Conservation (phyloP, 306 rosid species). For the Vicia sativa region DNA sequence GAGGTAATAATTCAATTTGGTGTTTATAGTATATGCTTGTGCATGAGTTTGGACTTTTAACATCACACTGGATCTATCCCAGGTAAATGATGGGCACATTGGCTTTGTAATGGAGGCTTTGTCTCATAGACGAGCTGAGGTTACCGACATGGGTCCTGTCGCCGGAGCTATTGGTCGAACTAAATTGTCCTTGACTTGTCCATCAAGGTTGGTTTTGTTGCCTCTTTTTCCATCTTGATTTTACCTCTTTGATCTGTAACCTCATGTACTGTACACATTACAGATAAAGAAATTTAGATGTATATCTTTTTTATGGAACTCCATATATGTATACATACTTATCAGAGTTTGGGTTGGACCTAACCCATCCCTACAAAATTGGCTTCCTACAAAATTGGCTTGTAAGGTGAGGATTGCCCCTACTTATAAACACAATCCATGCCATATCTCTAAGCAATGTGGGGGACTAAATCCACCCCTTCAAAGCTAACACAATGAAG, state of each 20-base stretch:
- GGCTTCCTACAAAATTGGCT: no score
- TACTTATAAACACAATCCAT: no score
- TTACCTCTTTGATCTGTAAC: constrained; percentile 14
- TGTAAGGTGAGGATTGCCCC: no score
- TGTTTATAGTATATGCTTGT: constrained; percentile 23
- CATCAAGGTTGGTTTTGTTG: constrained; percentile 71
- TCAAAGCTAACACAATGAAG: no score
- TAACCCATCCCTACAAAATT: no score
- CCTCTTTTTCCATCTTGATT: constrained; percentile 22
- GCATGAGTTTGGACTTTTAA: constrained; percentile 30
- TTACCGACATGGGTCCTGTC: constrained; percentile 95
- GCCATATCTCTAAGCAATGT: no score
- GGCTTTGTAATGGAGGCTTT: constrained; percentile 96
- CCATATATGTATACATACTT: background rate
- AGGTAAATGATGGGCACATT: constrained; percentile 95
- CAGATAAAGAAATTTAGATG: background rate
- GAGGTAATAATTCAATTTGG: constrained; percentile 60
- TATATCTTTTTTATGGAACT: constrained; percentile 2
- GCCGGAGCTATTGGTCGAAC: constrained; percentile 85
- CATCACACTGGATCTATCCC: constrained; percentile 32
- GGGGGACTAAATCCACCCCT: no score
- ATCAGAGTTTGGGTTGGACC: no score
- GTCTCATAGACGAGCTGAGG: constrained; percentile 93
- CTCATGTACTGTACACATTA: background rate
- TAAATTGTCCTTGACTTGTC: constrained; percentile 82